Evolutionary conservation across 2,329 filamentous ascomycete species (phyloP).

Genomic region (Cadophora luteo-olivacea): DNA sequence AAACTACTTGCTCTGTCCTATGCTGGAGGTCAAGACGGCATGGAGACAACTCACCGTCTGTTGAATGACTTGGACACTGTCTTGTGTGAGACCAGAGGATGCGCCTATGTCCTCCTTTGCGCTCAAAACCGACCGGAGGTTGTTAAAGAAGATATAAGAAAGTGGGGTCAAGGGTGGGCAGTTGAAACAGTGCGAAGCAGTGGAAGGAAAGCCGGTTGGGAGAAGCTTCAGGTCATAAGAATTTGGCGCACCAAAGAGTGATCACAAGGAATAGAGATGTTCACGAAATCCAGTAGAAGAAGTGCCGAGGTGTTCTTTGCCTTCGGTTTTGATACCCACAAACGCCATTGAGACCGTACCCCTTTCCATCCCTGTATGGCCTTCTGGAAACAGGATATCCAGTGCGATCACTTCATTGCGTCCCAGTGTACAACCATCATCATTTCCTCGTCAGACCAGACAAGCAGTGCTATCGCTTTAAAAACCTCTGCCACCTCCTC

Average conservation of each 20-base stretch:
- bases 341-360: slow-evolving; percentile 33
- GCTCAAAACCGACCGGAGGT: slow-evolving; percentile 85
- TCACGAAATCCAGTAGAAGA: background rate
- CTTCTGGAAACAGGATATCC: background rate
- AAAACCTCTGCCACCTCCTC: slow-evolving; percentile 52
- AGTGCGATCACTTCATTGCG: background rate
- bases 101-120: slow-evolving; percentile 89
- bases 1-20: slow-evolving; percentile 86
- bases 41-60: slow-evolving; percentile 89
- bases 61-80: slow-evolving; percentile 71
- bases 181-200: slow-evolving; percentile 68
- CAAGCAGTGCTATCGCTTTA: slow-evolving; percentile 28
- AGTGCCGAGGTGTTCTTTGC: slow-evolving; percentile 8
- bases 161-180: slow-evolving; percentile 69
- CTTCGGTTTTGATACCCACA: slow-evolving; percentile 31
- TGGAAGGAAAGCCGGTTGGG: slow-evolving; percentile 90
- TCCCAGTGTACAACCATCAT: slow-evolving; percentile 1
- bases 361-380: slow-evolving; percentile 17
- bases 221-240: slow-evolving; percentile 87
- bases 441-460: slow-evolving; percentile 7
- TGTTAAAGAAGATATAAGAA: slow-evolving; percentile 68
- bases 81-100: slow-evolving; percentile 68
- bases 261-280: background rate
- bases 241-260: slow-evolving; percentile 66
- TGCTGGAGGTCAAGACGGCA: slow-evolving; percentile 86